Conservation (phyloP, 805 yeast species). For the Crinitomyces ghanaensis region DNA sequence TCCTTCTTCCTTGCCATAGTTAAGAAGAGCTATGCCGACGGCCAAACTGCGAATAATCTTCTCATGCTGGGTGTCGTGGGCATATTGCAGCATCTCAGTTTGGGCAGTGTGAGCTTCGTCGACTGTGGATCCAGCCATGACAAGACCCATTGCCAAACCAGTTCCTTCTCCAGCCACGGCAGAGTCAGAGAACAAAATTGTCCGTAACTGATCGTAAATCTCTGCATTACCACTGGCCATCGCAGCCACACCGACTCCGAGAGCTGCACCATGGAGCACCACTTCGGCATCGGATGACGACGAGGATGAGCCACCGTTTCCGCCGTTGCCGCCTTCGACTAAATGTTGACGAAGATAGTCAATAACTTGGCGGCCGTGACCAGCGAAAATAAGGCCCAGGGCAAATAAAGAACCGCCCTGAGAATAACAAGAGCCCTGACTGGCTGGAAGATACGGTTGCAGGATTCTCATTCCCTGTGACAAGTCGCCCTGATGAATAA, state of each 20-base stretch:
- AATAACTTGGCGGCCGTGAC: constrained; percentile 77
- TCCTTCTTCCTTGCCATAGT: constrained; percentile 73
- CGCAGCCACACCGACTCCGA: constrained; percentile 93
- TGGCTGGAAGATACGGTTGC: constrained; percentile 84
- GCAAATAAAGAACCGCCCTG: constrained; percentile 95
- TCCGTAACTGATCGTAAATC: constrained; percentile 71
- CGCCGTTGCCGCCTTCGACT: constrained; percentile 30
- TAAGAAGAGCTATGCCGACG: constrained; percentile 75
- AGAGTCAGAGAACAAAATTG: constrained; percentile 76
- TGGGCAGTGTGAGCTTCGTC: constrained; percentile 46
- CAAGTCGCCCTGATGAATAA: constrained; percentile 88
- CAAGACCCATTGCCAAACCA: constrained; percentile 90
- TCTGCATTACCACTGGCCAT: constrained; percentile 75
- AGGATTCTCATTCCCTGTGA: constrained; percentile 80
- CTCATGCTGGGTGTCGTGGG: constrained; percentile 93
- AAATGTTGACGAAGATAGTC: constrained; percentile 65
- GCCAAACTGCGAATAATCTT: constrained; percentile 90
- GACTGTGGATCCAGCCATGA: constrained; percentile 92
- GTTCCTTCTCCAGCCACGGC: constrained; percentile 96
- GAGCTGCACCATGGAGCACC: constrained; percentile 86
- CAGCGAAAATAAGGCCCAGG: constrained; percentile 87
- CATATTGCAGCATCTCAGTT: constrained; percentile 78
- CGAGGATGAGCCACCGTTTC: too few species aligned
- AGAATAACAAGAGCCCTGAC: constrained; percentile 67
- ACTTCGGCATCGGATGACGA: constrained; percentile 59